Evolutionary conservation across 192 early-diverging fungal species (phyloP), one percentile per base, ranked within the genome.

Genomic region (Chytriomyces sp.): DNA sequence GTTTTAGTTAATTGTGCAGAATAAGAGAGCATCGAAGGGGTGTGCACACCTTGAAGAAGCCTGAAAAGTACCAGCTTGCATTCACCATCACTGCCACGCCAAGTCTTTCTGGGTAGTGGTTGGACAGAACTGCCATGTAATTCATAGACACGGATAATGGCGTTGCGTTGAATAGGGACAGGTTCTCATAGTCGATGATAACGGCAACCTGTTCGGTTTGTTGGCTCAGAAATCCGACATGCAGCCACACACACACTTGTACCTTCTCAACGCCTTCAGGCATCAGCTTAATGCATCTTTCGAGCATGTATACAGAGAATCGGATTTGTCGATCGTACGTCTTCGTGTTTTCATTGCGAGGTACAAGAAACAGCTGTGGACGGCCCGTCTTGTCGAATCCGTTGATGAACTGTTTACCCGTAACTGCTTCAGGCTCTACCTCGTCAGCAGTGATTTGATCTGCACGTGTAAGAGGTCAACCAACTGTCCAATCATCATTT

Each of bases 51-150:
- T 90, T 93, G 81, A 92, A 97, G 75, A 95, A 94, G 10, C 85
- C 89, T 81, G 87, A 89, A 77, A 98, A 92, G 76, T 95, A 92
- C 92, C 92, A 94, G 53, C 92, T 93, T 28, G 94, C 92, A 82
- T 92, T 86, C 46, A 96, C 86, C 50, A 96, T 86, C 46, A 87
- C 80, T 65, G 18, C 9, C 8, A 49, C 63, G 61, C 92, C 90
- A 48, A 94, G 82, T 63, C 93, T 87, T 83, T 98, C 97, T 6
- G 95, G 95, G 70, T 97, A 98, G 85, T 98, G 97, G 65, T 89
- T 91, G 46, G 90, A 89, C 18, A 98, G 81, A 13, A 94, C 88
- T 57, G 93, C 80, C 69, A 97, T 81, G 72, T 95, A 95, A 45
- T 79, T 75, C 60, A 79, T 69, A 4, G 82, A 66, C 23, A 84